These are phyloP conservation scores for Periconia sp. DNA, from an alignment of 2,329 filamentous ascomycete species.

Conservation along the genomic window DNA sequence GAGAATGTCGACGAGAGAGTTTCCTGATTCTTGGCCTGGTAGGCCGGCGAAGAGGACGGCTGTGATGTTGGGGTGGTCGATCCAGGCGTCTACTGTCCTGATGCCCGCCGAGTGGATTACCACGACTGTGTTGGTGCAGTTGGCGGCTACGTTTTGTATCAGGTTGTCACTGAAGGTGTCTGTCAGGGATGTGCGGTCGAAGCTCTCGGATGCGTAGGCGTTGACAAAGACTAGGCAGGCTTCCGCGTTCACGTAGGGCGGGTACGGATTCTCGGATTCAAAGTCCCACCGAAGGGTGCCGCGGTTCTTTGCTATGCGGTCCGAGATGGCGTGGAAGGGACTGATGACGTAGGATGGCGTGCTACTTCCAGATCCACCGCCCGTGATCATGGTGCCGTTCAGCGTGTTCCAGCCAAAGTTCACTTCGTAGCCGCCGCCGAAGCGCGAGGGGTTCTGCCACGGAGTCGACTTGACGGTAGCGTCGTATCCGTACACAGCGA, in stretches of 20 bases:
- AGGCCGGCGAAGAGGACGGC: slow-evolving; percentile 81
- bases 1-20: slow-evolving; percentile 47
- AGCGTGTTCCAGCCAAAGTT: slow-evolving; percentile 42
- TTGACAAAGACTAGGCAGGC: slow-evolving; percentile 65
- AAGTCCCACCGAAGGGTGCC: slow-evolving; percentile 46
- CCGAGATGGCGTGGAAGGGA: slow-evolving; percentile 48
- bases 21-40: slow-evolving; percentile 63
- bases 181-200: slow-evolving; percentile 29
- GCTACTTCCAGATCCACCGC: slow-evolving; percentile 49
- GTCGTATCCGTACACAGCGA: slow-evolving; percentile 50
- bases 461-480: slow-evolving; percentile 42
- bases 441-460: slow-evolving; percentile 46
- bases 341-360: slow-evolving; percentile 49
- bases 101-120: slow-evolving; percentile 48
- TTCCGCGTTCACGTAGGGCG: slow-evolving; percentile 39
- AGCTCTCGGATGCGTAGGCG: slow-evolving; percentile 51
- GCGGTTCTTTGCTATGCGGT: slow-evolving; percentile 33
- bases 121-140: slow-evolving; percentile 59
- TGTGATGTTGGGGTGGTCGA: slow-evolving; percentile 76
- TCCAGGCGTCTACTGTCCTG: slow-evolving; percentile 76
- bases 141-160: slow-evolving; percentile 52
- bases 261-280: slow-evolving; percentile 32
- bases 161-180: slow-evolving; percentile 36
- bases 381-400: slow-evolving; percentile 51
- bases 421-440: slow-evolving; percentile 48